Percentiles rank a stretch among this genome's conserved stretches.
Conservation (phyloP, 768 basidiomycete species). For the Suillus weaverae region DNA sequence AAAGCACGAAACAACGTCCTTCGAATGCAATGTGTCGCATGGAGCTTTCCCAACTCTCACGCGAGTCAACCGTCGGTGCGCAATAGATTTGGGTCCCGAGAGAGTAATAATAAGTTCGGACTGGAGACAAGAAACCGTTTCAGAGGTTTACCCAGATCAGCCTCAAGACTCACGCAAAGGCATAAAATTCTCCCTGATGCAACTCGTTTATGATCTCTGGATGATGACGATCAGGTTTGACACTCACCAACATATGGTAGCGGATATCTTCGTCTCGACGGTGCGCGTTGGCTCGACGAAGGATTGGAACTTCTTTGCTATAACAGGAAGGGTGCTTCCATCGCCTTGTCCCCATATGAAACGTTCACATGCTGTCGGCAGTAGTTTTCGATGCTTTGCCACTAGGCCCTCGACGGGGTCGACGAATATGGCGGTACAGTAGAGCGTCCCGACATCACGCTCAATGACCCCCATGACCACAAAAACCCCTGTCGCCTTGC, state of each 20-base stretch:
- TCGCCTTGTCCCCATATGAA: conserved; percentile 66
- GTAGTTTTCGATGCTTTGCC: conserved; percentile 64
- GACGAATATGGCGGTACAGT: conserved; percentile 60
- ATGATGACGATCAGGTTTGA: background rate
- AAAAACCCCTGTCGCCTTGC: conserved; percentile 49
- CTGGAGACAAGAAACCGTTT: conserved; percentile 26
- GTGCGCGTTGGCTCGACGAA: conserved; percentile 14
- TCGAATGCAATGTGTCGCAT: conserved; percentile 68
- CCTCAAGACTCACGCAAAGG: conserved; percentile 47
- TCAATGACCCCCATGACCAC: conserved; percentile 64
- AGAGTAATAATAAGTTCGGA: conserved; percentile 60
- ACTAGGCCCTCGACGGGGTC: conserved; percentile 51
- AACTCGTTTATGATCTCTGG: background rate
- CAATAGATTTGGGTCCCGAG: conserved; percentile 61
- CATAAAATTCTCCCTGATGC: conserved; percentile 70
- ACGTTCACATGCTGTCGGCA: conserved; percentile 62
- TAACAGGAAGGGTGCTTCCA: conserved; percentile 51
- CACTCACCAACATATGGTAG: conserved; percentile 58
- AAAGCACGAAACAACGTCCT: conserved; percentile 68
- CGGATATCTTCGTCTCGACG: conserved; percentile 48
- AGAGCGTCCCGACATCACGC: conserved; percentile 57
- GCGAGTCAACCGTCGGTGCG: conserved; percentile 64
- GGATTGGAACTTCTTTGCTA: conserved; percentile 40
- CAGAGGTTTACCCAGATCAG: background rate
- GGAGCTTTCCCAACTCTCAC: conserved; percentile 54